Base-by-base conservation (phyloP, 169 alveolate species). In the Amoebophrya sp. region DNA sequence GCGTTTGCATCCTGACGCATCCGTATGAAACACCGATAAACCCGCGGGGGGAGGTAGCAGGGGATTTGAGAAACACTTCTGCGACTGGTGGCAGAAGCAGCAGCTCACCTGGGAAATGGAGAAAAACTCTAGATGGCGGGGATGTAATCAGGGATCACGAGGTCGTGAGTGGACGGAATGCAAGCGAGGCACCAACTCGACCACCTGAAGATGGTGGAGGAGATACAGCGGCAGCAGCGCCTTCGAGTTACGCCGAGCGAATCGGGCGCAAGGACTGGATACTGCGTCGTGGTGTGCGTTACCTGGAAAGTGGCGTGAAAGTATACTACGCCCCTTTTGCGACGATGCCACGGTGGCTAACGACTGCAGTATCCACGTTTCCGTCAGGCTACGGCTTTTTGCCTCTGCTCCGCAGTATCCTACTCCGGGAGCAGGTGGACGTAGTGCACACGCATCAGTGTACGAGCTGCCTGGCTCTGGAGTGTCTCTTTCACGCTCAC, bases 361-460 rank as follows among this genome's bases (percentile, higher is more conserved):
- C 10, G 38, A 65, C 83, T 10, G 36, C 18, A 36, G 83, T 94
- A 92, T 38, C 54, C 53, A n/a, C n/a, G n/a, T 40, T 39, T 77
- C 53, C 77, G n/a, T 40, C 91, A 77, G 38, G 40, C 36, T 89
- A 24, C 26, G 2, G 96, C 6, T 93, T 95, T 39, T 92, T 95
- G 34, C 97, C 97, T 92, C 90, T 97, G 90, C 92, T 98, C 92
- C 94, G 99, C 95, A 96, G 96, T 90, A 98, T 98, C 41, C 91
- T 97, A 55, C 96, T 97, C 47, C 95, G 98, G 55, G 99, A 98
- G 94, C 94, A 96, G 77, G 98, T 98, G 29, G 98, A 98, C 93
- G 96, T 98, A 36, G 83, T 90, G 29, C 98, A 97, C 95, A 94
- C 97, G 0, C 99, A 97, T 94, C 97, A 97, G 94, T 96, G 97